Percentiles rank a stretch among this genome's conserved stretches.
These are phyloP conservation scores for Leccinum fibrillosum DNA, from an alignment of 768 basidiomycete species.

Conservation along the genomic window DNA sequence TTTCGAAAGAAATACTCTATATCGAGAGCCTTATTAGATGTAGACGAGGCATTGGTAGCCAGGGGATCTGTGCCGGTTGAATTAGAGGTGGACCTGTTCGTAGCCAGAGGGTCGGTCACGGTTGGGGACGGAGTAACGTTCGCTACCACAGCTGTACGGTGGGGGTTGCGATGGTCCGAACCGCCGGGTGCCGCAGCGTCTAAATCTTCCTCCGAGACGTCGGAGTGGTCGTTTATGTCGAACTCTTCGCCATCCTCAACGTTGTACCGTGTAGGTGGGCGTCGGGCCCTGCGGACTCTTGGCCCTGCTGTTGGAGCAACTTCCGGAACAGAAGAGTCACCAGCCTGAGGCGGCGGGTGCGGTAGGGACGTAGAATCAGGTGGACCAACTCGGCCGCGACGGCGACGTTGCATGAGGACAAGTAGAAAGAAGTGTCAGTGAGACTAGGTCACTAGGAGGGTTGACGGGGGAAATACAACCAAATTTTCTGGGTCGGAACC, in stretches of 20 bases:
- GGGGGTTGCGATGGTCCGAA: neutral
- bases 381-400: too few species aligned
- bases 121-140: neutral
- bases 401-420: too few species aligned
- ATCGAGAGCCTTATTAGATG: neutral
- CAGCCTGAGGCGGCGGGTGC: too few species aligned
- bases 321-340: too few species aligned
- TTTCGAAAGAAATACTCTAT: neutral
- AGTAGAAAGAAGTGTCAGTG: too few species aligned
- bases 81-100: neutral
- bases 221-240: neutral
- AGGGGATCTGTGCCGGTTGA: neutral
- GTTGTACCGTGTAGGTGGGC: neutral
- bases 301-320: neutral
- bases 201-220: neutral
- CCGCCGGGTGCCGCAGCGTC: neutral
- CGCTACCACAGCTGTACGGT: neutral
- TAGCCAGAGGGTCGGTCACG: neutral
- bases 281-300: neutral
- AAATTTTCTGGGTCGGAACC: too few species aligned
- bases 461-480: too few species aligned
- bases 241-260: neutral
- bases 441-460: too few species aligned
- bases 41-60: neutral
- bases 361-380: too few species aligned